A percentile compares a stretch with the other conserved stretches of the same genome.
phyloP scores from a whole-genome alignment of 2,329 filamentous ascomycete species.

The Xylaria sp. region DNA sequence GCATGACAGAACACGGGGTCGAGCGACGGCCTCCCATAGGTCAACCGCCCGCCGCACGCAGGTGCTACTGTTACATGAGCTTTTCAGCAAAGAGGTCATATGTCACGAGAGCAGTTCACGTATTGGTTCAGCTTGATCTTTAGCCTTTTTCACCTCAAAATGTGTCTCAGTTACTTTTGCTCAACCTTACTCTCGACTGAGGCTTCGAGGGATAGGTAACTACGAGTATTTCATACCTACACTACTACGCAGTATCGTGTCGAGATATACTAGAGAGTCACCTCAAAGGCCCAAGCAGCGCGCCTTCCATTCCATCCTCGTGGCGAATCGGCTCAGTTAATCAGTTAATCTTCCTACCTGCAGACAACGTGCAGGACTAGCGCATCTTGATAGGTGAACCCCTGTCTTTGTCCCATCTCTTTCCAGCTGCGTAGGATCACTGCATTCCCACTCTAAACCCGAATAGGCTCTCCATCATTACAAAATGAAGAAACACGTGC shows the following conservation, averaged over 20 bases:
- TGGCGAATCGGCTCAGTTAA: background rate
- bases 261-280: background rate
- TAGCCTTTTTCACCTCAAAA: background rate
- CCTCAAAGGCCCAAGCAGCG: background rate
- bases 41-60: background rate
- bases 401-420: background rate
- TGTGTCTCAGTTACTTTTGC: background rate
- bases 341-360: background rate
- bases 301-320: background rate
- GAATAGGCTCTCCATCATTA: conserved; percentile 4
- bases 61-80: conserved; percentile 10
- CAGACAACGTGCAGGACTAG: conserved; percentile 5
- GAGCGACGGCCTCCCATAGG: conserved; percentile 28
- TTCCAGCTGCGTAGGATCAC: conserved; percentile 5
- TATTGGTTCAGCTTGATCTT: conserved; percentile 4
- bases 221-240: background rate
- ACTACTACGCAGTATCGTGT: background rate
- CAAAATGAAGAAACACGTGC: conserved; percentile 1
- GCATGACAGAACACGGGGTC: conserved; percentile 27
- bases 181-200: background rate
- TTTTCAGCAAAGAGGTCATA: conserved; percentile 21
- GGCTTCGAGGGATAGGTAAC: background rate
- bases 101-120: conserved; percentile 14
- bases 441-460: conserved; percentile 12
- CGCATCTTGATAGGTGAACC: background rate